phyloP scores from a whole-genome alignment of 345 rosid genomes.

The Populus davidiana region DNA sequence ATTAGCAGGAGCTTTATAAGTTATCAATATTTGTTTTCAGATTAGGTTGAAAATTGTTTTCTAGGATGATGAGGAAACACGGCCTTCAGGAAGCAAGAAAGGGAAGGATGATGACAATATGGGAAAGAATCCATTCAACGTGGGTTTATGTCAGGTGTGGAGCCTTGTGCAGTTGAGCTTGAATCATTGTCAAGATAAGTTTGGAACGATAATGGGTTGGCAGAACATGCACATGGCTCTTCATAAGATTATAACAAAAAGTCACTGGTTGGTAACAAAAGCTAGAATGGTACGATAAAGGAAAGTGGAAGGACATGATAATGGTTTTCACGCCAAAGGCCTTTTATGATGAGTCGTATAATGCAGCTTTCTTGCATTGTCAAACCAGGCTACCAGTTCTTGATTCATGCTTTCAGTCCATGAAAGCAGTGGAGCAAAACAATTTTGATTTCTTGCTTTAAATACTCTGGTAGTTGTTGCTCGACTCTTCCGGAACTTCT shows the following conservation, averaged over 20 bases:
- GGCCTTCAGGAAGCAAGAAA: background rate
- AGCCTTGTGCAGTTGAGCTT: constrained; percentile 14
- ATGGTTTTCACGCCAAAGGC: constrained; percentile 16
- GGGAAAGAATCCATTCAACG: background rate
- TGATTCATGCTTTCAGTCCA: background rate
- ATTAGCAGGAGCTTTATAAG: background rate
- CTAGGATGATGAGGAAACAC: background rate
- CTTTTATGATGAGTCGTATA: constrained; percentile 6
- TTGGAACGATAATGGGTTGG: constrained; percentile 28
- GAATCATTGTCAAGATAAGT: constrained; percentile 30
- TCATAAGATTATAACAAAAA: constrained; percentile 18
- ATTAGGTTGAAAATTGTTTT: background rate
- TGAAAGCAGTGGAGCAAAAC: background rate
- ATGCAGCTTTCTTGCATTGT: constrained; percentile 3
- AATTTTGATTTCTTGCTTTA: background rate
- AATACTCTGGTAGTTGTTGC: background rate
- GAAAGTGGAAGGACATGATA: constrained; percentile 19
- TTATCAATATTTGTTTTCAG: too few species aligned
- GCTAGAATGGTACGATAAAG: constrained; percentile 1
- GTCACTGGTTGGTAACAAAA: constrained; percentile 27
- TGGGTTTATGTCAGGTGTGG: background rate
- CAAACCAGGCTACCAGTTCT: background rate
- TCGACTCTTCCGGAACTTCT: background rate
- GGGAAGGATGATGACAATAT: background rate
- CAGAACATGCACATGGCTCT: constrained; percentile 39